A percentile compares a stretch with the other conserved stretches of the same genome.
Conservation (phyloP, 1,139 yeast species). For the Saccharomycopsis hybrid region DNA sequence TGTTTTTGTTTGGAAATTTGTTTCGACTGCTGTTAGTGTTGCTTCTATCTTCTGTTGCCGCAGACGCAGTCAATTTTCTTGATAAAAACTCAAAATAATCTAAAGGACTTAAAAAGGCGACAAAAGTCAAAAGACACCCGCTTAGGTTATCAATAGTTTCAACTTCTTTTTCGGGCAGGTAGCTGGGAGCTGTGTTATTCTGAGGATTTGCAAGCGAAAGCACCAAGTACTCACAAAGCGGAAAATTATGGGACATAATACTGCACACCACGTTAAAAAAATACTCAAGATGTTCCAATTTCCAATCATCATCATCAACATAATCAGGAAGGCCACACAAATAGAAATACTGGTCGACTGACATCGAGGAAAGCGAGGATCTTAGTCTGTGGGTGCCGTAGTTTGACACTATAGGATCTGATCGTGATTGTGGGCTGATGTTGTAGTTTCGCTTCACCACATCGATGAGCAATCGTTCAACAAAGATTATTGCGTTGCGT, state of each 20-base stretch:
- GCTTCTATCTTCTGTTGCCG: too few species aligned
- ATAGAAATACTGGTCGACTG: not conserved
- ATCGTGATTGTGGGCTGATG: conserved; percentile 1
- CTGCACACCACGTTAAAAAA: too few species aligned
- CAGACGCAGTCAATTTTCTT: too few species aligned
- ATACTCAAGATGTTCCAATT: too few species aligned
- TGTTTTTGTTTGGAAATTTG: too few species aligned
- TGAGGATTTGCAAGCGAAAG: too few species aligned
- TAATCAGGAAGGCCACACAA: too few species aligned
- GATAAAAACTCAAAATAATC: not conserved
- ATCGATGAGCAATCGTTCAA: not conserved
- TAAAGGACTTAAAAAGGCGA: conserved; percentile 3
- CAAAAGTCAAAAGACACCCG: conserved; percentile 5
- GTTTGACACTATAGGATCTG: conserved; percentile 5
- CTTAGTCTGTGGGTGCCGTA: conserved; percentile 11
- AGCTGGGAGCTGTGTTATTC: not conserved
- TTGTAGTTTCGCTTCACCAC: not conserved
- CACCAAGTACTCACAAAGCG: not conserved
- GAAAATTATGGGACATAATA: not conserved
- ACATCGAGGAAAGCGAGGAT: conserved; percentile 1
- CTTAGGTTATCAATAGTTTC: conserved; percentile 5
- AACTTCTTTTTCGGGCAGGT: not conserved
- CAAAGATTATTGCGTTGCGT: too few species aligned
- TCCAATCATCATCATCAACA: too few species aligned
- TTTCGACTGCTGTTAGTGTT: too few species aligned